phyloP scores from a whole-genome alignment of 2,329 filamentous ascomycete species.

The Huntiella bhutanensis region DNA sequence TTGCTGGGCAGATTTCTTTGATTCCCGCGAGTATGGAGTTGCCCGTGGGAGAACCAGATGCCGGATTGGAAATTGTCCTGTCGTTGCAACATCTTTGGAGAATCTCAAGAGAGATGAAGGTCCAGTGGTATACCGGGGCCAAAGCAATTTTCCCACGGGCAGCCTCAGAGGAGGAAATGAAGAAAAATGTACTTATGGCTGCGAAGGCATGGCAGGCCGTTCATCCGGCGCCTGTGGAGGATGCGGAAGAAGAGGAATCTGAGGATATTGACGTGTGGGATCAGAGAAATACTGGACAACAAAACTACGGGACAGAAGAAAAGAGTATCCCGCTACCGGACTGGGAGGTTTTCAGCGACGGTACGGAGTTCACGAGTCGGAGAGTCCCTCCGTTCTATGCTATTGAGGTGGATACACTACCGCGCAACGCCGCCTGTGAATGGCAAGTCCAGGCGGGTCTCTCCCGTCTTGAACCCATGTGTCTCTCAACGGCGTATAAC shows the following conservation, averaged over 20 bases:
- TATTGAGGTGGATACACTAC: slow-evolving; percentile 58
- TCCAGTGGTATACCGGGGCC: slow-evolving; percentile 56
- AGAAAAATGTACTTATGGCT: slow-evolving; percentile 23
- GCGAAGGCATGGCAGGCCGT: slow-evolving; percentile 29
- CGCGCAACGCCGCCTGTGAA: slow-evolving; percentile 56
- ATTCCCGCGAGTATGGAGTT: slow-evolving; percentile 61
- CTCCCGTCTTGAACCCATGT: slow-evolving; percentile 15
- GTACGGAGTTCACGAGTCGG: slow-evolving; percentile 19
- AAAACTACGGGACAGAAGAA: slow-evolving; percentile 20
- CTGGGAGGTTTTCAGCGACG: slow-evolving; percentile 26
- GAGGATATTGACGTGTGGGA: slow-evolving; percentile 49
- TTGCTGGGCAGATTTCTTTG: slow-evolving; percentile 85
- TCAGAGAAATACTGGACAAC: slow-evolving; percentile 31
- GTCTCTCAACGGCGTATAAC: slow-evolving; percentile 5
- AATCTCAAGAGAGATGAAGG: slow-evolving; percentile 51
- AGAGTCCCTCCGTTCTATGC: slow-evolving; percentile 49
- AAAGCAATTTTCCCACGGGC: slow-evolving; percentile 50
- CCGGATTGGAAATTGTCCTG: slow-evolving; percentile 41
- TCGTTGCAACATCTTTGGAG: slow-evolving; percentile 81
- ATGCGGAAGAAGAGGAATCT: slow-evolving; percentile 31
- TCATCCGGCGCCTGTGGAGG: slow-evolving; percentile 19
- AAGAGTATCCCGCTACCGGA: slow-evolving; percentile 26
- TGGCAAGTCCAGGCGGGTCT: slow-evolving; percentile 60
- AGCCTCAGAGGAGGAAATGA: slow-evolving; percentile 15
- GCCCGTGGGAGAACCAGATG: slow-evolving; percentile 19